Percentiles rank a stretch among this genome's conserved stretches.
phyloP scores from a whole-genome alignment of 192 early-diverging fungal species.

The Gamsiella multidivaricata region DNA sequence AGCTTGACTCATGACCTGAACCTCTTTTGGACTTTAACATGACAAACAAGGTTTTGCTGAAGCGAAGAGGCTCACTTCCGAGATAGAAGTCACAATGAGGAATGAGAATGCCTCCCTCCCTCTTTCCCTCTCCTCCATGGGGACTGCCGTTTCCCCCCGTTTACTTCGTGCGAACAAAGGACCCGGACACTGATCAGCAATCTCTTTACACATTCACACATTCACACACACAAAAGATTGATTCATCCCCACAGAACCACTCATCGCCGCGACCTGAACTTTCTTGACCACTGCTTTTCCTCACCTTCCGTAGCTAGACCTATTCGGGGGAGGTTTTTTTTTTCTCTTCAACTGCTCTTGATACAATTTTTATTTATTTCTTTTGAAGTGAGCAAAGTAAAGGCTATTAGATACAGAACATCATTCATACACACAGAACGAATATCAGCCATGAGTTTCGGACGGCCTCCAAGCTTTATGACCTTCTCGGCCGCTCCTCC shows the following conservation, averaged over 20 bases:
- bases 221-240: not conserved
- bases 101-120: not conserved
- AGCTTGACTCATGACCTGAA: not conserved
- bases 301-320: no score
- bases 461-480: slow-evolving; percentile 72
- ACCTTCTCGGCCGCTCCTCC: slow-evolving; percentile 78
- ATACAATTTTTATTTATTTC: no score
- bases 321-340: no score
- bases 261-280: not conserved
- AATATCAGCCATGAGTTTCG: slow-evolving; percentile 74
- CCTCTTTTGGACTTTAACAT: no score
- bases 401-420: not conserved
- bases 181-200: not conserved
- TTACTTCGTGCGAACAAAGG: not conserved
- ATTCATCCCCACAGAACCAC: not conserved
- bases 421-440: not conserved
- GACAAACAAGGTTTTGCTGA: no score
- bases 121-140: not conserved
- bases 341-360: no score
- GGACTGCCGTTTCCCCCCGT: not conserved
- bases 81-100: not conserved
- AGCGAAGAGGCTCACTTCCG: no score
- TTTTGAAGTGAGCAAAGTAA: no score
- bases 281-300: no score
- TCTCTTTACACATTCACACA: not conserved